These are phyloP conservation scores for Aspergillus panamensis DNA, from an alignment of 495 filamentous ascomycete genomes.

Conservation along the genomic window DNA sequence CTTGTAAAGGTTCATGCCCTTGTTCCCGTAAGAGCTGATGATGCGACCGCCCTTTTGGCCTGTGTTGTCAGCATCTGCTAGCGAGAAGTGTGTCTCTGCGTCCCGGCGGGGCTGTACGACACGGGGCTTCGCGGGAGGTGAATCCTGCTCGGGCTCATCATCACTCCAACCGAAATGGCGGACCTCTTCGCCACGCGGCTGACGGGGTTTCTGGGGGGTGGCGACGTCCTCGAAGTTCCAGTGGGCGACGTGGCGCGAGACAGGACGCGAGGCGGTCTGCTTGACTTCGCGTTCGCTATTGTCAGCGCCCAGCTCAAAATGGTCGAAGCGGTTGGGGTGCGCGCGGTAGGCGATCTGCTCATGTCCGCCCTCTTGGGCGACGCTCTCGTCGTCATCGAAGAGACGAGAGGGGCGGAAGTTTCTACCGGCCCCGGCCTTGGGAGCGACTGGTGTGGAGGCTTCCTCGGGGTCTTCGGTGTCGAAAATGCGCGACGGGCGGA, in stretches of 20 bases:
- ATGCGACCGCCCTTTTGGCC: slow-evolving; percentile 30
- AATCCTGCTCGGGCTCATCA: slow-evolving; percentile 57
- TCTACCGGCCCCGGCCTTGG: slow-evolving; percentile 66
- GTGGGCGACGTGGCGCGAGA: slow-evolving; percentile 61
- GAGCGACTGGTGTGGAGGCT: slow-evolving; percentile 51
- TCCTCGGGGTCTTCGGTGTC: slow-evolving; percentile 23
- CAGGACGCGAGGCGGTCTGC: slow-evolving; percentile 36
- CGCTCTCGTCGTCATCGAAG: slow-evolving; percentile 25
- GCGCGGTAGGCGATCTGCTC: slow-evolving; percentile 52
- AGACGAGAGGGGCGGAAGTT: slow-evolving; percentile 67
- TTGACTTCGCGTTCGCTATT: slow-evolving; percentile 37
- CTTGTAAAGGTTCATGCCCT: slow-evolving; percentile 69
- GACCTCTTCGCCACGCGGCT: slow-evolving; percentile 48
- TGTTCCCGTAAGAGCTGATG: slow-evolving; percentile 52
- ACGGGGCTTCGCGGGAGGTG: slow-evolving; percentile 52
- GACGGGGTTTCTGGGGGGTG: slow-evolving; percentile 70
- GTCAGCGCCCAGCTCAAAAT: slow-evolving; percentile 81
- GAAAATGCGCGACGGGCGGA: slow-evolving; percentile 62
- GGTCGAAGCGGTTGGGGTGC: slow-evolving; percentile 72
- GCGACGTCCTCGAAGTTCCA: slow-evolving; percentile 87
- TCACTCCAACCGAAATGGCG: slow-evolving; percentile 73
- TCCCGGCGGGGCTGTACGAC: slow-evolving; percentile 70
- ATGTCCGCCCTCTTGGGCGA: slow-evolving; percentile 30
- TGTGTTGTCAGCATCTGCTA: slow-evolving; percentile 49
- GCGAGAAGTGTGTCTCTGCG: slow-evolving; percentile 73